Evolutionary conservation across 2,329 filamentous ascomycete genomes (phyloP), one percentile per base, ranked within the genome.

Genomic region (Lecanoromycetidae sp.): DNA sequence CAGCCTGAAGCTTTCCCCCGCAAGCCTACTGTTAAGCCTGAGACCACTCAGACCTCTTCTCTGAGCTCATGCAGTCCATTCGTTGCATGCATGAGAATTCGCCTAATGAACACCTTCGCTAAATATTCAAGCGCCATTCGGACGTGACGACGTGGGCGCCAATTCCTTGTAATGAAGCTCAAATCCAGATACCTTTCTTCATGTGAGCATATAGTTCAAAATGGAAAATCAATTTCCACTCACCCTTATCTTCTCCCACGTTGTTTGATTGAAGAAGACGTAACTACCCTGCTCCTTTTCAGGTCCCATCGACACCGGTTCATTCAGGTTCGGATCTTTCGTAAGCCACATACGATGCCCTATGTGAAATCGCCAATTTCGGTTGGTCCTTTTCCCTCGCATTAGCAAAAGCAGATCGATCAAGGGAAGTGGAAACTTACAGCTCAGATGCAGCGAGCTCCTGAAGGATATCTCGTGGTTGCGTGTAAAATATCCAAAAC

Each of bases 401-500:
- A 29, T 54, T 27, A 50, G 37, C 20, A 34, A 32, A 25, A 38
- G 17, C 15, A 17, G 3, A n/a, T n/a, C 9, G 17, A 29, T 13
- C 12, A 5, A 5, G n/a, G 5, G 22, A 17, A 22, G n/a, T n/a
- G 33, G 5, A 12, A 38, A 52, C 61, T 55, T 57, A 71, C 57
- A 83, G 63, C 58, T 82, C 79, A 48, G 73, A 69, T 6, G 79
- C 79, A 5, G 78, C 79, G 37, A 79, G 66, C 57, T 83, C 79
- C 58, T 83, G 79, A 60, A 78, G 69, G 46, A 80, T 71, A 57
- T 82, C 78, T 49, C 76, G 68, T 12, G 79, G 77, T 65, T 77
- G 75, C 52, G 76, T 78, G 63, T 82, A 83, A 68, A 83, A 83
- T 50, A 82, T 80, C 58, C 77, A 79, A 59, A 83, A 80, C 4